These are phyloP conservation scores for Salix viminalis DNA, from an alignment of 345 rosid genomes.

Conservation along the genomic window DNA sequence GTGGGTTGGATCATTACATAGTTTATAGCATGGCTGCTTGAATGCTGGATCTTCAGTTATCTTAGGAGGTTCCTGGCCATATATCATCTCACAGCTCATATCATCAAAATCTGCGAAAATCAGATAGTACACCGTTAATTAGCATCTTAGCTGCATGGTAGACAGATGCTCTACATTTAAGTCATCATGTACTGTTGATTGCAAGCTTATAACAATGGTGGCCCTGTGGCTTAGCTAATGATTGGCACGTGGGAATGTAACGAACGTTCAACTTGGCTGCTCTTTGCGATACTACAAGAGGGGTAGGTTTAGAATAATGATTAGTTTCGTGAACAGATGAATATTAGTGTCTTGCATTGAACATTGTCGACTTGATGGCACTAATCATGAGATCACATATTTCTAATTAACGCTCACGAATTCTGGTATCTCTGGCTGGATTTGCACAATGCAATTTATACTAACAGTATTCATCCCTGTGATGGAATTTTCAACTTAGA, in stretches of 20 bases:
- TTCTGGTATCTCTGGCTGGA: constrained; percentile 13
- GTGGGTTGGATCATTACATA: constrained; percentile 46
- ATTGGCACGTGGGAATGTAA: constrained; percentile 24
- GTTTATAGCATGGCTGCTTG: constrained; percentile 74
- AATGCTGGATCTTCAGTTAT: constrained; percentile 68
- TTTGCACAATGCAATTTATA: constrained; percentile 9
- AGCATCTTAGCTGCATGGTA: not conserved
- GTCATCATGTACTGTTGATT: not conserved
- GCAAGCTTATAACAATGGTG: not conserved
- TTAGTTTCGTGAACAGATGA: constrained; percentile 40
- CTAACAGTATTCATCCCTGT: constrained; percentile 9
- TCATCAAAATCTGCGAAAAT: constrained; percentile 80
- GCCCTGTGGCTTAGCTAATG: constrained; percentile 2
- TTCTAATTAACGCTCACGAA: constrained; percentile 12
- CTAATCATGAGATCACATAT: constrained; percentile 11
- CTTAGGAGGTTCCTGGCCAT: constrained; percentile 76
- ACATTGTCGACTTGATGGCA: constrained; percentile 19
- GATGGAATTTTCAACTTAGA: constrained; percentile 25
- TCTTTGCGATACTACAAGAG: constrained; percentile 10
- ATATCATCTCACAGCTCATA: constrained; percentile 91
- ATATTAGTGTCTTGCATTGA: constrained; percentile 13
- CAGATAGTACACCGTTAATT: not conserved
- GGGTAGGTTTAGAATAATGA: constrained; percentile 16
- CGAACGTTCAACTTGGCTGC: constrained; percentile 18
- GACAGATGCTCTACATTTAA: not conserved